Evolutionary conservation across 148 eudicot species (phyloP).

Genomic region (Chenopodium suecicum): DNA sequence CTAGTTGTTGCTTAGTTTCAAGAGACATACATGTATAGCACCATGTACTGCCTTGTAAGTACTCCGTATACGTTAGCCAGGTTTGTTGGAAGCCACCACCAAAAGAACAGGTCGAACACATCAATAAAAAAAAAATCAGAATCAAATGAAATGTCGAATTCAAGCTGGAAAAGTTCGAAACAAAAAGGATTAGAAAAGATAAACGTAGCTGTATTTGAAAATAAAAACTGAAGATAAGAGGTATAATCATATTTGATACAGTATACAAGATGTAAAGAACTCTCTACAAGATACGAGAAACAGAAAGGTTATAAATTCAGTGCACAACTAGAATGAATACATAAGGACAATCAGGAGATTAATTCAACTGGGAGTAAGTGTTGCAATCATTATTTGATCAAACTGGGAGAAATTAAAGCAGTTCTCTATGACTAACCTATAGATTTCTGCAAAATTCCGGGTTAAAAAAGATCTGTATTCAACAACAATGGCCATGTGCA

Average conservation of each 20-base stretch:
- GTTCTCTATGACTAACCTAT: constrained; percentile 5
- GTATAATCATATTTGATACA: neutral
- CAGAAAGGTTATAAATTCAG: constrained; percentile 2
- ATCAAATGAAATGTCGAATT: neutral
- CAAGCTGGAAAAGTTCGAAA: neutral
- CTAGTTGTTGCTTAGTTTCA: too few species aligned
- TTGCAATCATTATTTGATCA: constrained; percentile 37
- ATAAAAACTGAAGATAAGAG: neutral
- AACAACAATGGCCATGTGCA: constrained; percentile 26
- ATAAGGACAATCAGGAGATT: constrained; percentile 5
- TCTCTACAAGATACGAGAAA: neutral
- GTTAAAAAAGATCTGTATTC: constrained; percentile 14
- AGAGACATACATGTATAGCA: too few species aligned
- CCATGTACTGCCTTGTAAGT: too few species aligned
- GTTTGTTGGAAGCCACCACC: neutral
- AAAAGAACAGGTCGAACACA: neutral
- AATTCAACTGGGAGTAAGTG: constrained; percentile 19
- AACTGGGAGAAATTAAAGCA: constrained; percentile 27
- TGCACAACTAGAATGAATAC: constrained; percentile 14
- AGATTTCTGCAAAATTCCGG: constrained; percentile 19
- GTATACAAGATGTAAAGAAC: neutral
- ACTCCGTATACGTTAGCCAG: neutral
- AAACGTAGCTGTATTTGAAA: neutral
- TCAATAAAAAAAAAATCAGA: neutral
- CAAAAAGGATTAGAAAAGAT: neutral